Conservation (phyloP, 2,329 filamentous ascomycete species). For the Botrytis pseudocinerea region DNA sequence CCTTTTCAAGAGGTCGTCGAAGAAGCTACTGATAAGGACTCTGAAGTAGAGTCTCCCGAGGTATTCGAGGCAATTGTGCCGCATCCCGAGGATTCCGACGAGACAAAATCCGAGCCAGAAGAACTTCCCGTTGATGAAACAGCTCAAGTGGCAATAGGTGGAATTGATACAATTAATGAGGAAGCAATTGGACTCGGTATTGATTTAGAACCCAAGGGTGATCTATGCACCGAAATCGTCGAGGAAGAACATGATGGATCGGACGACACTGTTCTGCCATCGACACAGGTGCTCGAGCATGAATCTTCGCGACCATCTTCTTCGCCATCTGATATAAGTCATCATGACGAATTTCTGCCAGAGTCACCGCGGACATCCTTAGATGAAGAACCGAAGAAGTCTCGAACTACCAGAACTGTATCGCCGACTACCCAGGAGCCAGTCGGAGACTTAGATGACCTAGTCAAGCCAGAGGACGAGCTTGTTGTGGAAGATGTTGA, state of each 20-base stretch:
- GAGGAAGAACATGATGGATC: neutral
- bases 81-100: neutral
- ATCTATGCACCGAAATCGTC: neutral
- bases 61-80: neutral
- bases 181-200: neutral
- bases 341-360: constrained; percentile 32
- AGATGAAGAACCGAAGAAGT: constrained; percentile 37
- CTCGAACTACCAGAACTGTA: constrained; percentile 13
- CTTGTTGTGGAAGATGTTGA: neutral
- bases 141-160: no score
- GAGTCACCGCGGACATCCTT: constrained; percentile 41
- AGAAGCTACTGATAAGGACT: neutral
- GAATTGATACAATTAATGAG: neutral
- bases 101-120: neutral
- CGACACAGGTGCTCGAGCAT: constrained; percentile 25
- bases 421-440: constrained; percentile 32
- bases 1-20: neutral
- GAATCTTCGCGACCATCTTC: constrained; percentile 36
- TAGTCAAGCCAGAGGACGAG: constrained; percentile 30
- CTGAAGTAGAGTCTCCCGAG: neutral
- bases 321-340: constrained; percentile 38
- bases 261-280: constrained; percentile 23
- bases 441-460: constrained; percentile 37
- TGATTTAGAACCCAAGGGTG: neutral
- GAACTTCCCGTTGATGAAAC: neutral